A percentile compares a stretch with the other conserved stretches of the same genome.
phyloP scores from a whole-genome alignment of 2,329 filamentous ascomycete genomes.

The Microcyclospora tardicrescens region DNA sequence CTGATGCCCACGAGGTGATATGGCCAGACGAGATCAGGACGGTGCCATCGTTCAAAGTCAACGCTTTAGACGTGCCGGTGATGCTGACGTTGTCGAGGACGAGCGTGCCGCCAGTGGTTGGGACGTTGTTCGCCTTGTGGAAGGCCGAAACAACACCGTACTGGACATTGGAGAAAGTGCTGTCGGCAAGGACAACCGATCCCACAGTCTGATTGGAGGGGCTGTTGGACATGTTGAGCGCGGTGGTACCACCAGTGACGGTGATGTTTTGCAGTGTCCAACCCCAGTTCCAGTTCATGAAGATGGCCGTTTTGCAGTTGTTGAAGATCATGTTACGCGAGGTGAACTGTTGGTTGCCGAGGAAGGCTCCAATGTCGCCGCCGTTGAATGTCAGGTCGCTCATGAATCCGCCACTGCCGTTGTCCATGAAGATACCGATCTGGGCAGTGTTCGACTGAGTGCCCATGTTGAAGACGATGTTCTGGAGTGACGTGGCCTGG shows the following conservation, averaged over 20 bases:
- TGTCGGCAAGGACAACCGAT: constrained; percentile 73
- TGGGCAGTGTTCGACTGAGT: constrained; percentile 37
- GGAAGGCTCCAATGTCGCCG: constrained; percentile 45
- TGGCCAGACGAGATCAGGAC: constrained; percentile 54
- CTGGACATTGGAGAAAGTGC: constrained; percentile 59
- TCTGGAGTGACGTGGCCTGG: constrained; percentile 48
- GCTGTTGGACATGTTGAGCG: constrained; percentile 37
- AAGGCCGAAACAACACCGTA: constrained; percentile 70
- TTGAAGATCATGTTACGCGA: constrained; percentile 39
- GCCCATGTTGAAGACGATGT: constrained; percentile 46
- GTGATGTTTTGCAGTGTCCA: constrained; percentile 36
- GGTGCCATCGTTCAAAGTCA: constrained; percentile 48
- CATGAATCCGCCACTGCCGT: constrained; percentile 34
- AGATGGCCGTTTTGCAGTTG: constrained; percentile 36
- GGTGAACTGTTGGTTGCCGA: constrained; percentile 53
- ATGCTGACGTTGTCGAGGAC: constrained; percentile 88
- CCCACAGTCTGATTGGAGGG: constrained; percentile 47
- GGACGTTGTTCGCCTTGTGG: constrained; percentile 48
- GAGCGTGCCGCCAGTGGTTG: constrained; percentile 64
- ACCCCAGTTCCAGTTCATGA: constrained; percentile 44
- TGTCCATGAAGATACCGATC: constrained; percentile 25
- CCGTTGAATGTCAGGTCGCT: constrained; percentile 48
- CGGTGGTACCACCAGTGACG: constrained; percentile 31
- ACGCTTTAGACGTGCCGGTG: constrained; percentile 47
- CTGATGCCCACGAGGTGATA: constrained; percentile 65